These are phyloP conservation scores for Verticillium albo-atrum DNA, from an alignment of 2,329 filamentous ascomycete species.

Conservation along the genomic window DNA sequence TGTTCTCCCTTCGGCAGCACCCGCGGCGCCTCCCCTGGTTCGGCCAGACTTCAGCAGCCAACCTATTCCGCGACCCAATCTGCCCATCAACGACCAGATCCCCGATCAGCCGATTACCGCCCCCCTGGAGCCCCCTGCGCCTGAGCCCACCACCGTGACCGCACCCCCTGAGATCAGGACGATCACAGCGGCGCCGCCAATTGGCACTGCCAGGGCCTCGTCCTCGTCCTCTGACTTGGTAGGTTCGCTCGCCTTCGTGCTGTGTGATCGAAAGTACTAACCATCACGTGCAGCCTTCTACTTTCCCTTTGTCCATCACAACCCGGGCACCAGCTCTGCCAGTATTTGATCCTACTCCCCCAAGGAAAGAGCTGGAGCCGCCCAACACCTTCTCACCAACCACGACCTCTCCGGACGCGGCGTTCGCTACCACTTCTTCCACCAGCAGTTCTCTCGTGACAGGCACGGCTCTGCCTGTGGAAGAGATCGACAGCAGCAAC, in stretches of 20 bases:
- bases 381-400: neutral
- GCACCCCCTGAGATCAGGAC: neutral
- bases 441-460: neutral
- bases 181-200: neutral
- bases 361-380: neutral
- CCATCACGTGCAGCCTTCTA: neutral
- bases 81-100: neutral
- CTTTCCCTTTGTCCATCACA: neutral
- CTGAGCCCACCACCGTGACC: neutral
- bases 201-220: neutral
- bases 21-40: neutral
- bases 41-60: neutral
- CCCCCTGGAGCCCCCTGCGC: neutral
- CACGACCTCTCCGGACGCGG: neutral
- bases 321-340: neutral
- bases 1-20: neutral
- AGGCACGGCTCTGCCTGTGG: constrained; percentile 6
- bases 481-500: neutral
- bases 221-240: neutral
- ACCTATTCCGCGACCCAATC: neutral
- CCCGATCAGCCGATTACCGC: neutral
- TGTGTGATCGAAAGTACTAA: neutral
- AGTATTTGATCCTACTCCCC: neutral
- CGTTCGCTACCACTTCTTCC: neutral
- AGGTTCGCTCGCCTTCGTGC: neutral